These are phyloP conservation scores for Amanita polypyramis DNA, from an alignment of 768 basidiomycete species.

Conservation along the genomic window DNA sequence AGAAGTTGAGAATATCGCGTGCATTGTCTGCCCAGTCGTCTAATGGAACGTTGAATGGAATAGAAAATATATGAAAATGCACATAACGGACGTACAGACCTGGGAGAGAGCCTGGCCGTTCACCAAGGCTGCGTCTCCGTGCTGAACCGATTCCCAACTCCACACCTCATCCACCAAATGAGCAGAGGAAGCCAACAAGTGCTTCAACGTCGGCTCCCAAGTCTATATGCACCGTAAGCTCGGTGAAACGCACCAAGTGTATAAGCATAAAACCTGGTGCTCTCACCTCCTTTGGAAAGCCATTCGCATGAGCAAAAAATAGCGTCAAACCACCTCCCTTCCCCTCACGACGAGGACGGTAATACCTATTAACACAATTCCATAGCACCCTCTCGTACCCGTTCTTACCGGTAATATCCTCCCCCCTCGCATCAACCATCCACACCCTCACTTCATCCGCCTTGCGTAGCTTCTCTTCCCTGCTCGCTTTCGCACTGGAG, in stretches of 20 bases:
- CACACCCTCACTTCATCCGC: constrained; percentile 15
- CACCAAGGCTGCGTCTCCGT: constrained; percentile 74
- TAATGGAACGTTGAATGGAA: constrained; percentile 15
- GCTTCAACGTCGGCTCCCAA: constrained; percentile 62
- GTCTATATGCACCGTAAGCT: constrained; percentile 39
- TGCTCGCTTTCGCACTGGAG: constrained; percentile 16
- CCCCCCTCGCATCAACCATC: constrained; percentile 21
- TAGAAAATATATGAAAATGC: no score
- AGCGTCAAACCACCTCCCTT: constrained; percentile 40
- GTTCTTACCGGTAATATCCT: constrained; percentile 18
- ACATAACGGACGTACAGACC: constrained; percentile 42
- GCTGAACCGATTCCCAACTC: constrained; percentile 76
- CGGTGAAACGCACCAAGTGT: not conserved
- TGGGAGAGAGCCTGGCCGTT: constrained; percentile 48
- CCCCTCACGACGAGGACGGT: constrained; percentile 22
- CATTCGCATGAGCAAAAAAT: constrained; percentile 77
- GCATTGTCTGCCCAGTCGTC: constrained; percentile 72
- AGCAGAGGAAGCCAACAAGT: constrained; percentile 36
- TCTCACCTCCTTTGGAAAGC: constrained; percentile 77
- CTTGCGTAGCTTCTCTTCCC: constrained; percentile 23
- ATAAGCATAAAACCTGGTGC: not conserved
- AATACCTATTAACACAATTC: constrained; percentile 67
- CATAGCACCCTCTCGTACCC: constrained; percentile 41
- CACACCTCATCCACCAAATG: constrained; percentile 56
- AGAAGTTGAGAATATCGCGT: constrained; percentile 71